Conservation (phyloP, 305 asterid genomes). For the Fraxinus ornus region DNA sequence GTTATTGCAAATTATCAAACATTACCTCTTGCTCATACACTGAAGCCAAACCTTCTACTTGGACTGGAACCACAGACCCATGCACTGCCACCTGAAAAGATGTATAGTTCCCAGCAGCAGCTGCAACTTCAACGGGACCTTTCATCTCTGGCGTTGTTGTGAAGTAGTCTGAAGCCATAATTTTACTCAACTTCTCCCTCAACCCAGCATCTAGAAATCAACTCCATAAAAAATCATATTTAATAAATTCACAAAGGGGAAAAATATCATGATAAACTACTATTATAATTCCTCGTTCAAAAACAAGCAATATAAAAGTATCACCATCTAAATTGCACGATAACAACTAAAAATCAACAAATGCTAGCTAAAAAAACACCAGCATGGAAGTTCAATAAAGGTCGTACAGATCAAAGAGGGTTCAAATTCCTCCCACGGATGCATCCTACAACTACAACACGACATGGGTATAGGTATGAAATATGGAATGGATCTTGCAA, state of each 20-base stretch:
- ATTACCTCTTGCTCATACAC: conserved; percentile 53
- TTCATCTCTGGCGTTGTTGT: conserved; percentile 48
- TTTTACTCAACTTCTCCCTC: conserved; percentile 56
- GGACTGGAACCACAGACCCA: conserved; percentile 30
- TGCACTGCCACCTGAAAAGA: conserved; percentile 56
- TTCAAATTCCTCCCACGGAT: neutral
- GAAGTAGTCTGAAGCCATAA: conserved; percentile 62
- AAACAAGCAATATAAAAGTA: neutral
- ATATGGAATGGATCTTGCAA: no score
- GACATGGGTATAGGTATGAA: no score
- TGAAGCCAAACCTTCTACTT: conserved; percentile 36
- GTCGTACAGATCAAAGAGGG: neutral
- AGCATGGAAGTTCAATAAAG: neutral
- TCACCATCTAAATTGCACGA: conserved; percentile 8
- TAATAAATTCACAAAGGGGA: neutral
- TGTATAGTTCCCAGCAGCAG: conserved; percentile 54
- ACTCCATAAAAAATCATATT: conserved; percentile 22
- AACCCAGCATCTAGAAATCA: conserved; percentile 52
- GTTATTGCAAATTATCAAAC: neutral
- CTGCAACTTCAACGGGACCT: conserved; percentile 65
- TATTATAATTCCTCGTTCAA: conserved; percentile 38
- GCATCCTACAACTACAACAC: neutral
- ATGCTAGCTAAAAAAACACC: neutral
- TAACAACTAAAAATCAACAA: conserved; percentile 3
- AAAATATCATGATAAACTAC: conserved; percentile 23